phyloP scores from a whole-genome alignment of 305 asterid genomes.

The Rubia peregrina region DNA sequence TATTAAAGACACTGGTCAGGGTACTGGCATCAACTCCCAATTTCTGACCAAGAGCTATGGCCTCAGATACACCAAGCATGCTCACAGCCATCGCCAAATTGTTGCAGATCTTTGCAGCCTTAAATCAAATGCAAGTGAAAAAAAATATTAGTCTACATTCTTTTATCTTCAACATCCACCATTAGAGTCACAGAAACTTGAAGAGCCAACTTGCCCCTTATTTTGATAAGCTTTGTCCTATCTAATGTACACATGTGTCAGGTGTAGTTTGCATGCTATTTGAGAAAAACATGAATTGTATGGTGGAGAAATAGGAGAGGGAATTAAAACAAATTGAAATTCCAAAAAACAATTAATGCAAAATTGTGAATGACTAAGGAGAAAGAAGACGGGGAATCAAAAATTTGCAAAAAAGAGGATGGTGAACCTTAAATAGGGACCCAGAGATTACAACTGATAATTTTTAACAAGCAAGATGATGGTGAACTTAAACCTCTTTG shows the following conservation, averaged over 20 bases:
- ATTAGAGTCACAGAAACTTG: background rate
- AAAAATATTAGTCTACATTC: slow-evolving; percentile 1
- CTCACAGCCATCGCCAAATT: slow-evolving; percentile 93
- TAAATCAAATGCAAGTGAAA: slow-evolving; percentile 10
- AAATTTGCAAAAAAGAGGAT: background rate
- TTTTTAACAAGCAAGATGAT: background rate
- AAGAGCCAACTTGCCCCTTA: slow-evolving; percentile 2
- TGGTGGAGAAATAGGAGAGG: background rate
- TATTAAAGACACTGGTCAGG: slow-evolving; percentile 69
- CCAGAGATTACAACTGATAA: background rate
- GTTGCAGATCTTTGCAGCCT: slow-evolving; percentile 95
- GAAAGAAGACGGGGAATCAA: background rate
- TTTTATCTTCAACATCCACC: slow-evolving; percentile 6
- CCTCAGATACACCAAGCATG: slow-evolving; percentile 97
- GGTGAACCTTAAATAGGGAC: background rate
- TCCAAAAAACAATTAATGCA: background rate
- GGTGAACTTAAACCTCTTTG: background rate
- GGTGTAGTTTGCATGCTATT: background rate
- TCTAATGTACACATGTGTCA: background rate
- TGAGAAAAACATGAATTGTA: background rate
- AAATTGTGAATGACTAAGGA: background rate
- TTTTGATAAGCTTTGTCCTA: background rate
- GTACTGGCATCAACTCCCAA: slow-evolving; percentile 67
- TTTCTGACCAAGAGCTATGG: slow-evolving; percentile 86
- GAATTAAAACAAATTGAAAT: background rate